phyloP scores from a whole-genome alignment of 805 yeast species.

The Lachancea sp. region DNA sequence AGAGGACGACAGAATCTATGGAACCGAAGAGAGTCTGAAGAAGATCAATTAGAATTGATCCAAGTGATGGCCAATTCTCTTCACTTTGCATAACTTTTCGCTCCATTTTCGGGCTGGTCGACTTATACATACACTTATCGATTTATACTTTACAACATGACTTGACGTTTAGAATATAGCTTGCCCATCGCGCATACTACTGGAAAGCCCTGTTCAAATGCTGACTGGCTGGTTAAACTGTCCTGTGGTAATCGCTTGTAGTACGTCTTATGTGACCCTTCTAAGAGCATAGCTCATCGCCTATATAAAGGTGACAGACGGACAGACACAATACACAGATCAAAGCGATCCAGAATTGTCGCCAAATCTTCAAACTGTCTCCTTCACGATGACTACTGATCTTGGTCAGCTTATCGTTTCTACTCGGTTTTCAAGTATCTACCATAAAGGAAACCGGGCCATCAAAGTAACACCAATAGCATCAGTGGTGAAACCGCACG shows the following conservation, averaged over 20 bases:
- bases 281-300: neutral
- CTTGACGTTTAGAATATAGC: neutral
- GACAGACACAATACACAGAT: too few relatives aligned
- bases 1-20: slow-evolving; percentile 67
- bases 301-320: too few relatives aligned
- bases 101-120: neutral
- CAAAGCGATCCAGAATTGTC: neutral
- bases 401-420: slow-evolving; percentile 5
- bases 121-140: neutral
- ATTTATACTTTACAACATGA: neutral
- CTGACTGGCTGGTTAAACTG: too few relatives aligned
- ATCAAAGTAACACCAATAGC: slow-evolving; percentile 24
- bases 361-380: neutral
- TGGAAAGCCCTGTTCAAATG: too few relatives aligned
- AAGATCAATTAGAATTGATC: slow-evolving; percentile 14
- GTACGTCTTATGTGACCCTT: slow-evolving; percentile 2
- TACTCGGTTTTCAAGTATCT: slow-evolving; percentile 25
- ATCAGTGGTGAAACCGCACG: slow-evolving; percentile 25
- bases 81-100: neutral
- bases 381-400: neutral
- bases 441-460: slow-evolving; percentile 10
- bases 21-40: slow-evolving; percentile 38
- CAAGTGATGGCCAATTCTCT: neutral
- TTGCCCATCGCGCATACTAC: neutral
- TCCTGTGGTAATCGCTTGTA: too few relatives aligned